Conservation (phyloP, 371 early-diverging fungal species). For the Mortierella sp. region DNA sequence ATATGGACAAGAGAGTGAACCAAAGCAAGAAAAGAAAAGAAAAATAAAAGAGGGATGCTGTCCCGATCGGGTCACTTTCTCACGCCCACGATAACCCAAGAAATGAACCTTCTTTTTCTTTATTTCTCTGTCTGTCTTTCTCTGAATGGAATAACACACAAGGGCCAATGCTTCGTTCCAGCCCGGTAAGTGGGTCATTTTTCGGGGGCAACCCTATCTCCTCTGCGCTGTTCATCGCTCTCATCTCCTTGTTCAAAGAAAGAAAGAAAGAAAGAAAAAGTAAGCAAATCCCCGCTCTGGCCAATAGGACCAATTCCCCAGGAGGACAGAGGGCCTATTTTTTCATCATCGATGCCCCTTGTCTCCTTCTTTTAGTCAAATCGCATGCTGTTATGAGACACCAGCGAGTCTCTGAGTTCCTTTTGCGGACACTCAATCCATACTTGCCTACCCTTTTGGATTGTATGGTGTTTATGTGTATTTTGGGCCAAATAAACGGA, state of each 20-base stretch:
- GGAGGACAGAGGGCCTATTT: not conserved
- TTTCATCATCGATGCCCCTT: not conserved
- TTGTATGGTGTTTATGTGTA: not conserved
- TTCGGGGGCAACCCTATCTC: not conserved
- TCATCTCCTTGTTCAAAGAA: not conserved
- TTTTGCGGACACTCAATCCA: constrained; percentile 1
- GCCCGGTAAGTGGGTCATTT: constrained; percentile 12
- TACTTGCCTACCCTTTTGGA: not conserved
- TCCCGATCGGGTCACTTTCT: constrained; percentile 16
- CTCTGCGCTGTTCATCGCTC: constrained; percentile 5
- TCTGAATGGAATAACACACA: not conserved
- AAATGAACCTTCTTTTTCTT: constrained; percentile 7
- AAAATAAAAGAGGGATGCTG: not conserved
- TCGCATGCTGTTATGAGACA: not conserved
- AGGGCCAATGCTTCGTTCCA: not conserved
- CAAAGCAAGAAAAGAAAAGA: not conserved
- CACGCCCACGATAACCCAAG: not conserved
- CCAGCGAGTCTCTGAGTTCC: constrained; percentile 4
- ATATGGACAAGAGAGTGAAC: not conserved
- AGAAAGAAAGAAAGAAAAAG: not conserved
- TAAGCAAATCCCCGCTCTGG: not conserved
- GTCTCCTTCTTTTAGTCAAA: not conserved
- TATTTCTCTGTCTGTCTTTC: not conserved
- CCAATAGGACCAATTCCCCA: constrained; percentile 11
- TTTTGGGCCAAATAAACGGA: not conserved